These are phyloP conservation scores for Xylariaceae sp. DNA, from an alignment of 2,329 filamentous ascomycete genomes.

Conservation along the genomic window DNA sequence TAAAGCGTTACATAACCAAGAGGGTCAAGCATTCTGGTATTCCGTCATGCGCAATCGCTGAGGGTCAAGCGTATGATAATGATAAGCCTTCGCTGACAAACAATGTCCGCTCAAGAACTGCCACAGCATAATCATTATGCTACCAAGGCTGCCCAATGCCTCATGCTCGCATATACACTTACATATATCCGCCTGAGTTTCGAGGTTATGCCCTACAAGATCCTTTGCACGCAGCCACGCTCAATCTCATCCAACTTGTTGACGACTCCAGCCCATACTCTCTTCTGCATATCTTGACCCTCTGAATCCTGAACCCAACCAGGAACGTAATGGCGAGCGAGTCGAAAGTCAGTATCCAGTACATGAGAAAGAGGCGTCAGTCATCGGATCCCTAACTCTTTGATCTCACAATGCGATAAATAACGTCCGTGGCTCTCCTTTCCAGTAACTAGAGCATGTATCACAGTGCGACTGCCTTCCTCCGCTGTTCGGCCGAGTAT, in stretches of 20 bases:
- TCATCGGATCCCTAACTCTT: not conserved
- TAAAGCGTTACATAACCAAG: constrained; percentile 6
- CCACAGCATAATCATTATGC: too few relatives aligned
- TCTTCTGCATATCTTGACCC: not conserved
- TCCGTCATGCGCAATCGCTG: not conserved
- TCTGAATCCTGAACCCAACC: not conserved
- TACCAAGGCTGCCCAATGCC: too few relatives aligned
- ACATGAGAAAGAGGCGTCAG: not conserved
- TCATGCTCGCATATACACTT: too few relatives aligned
- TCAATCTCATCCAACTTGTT: not conserved
- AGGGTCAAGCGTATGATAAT: not conserved
- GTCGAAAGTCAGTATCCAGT: not conserved
- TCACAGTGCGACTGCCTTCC: constrained; percentile 2
- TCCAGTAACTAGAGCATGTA: not conserved
- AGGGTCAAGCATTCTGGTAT: constrained; percentile 12
- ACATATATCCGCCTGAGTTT: too few relatives aligned
- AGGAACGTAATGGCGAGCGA: not conserved
- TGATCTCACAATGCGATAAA: not conserved
- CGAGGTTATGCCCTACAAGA: too few relatives aligned
- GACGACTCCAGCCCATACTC: not conserved
- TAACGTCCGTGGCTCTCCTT: not conserved
- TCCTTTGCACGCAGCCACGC: not conserved
- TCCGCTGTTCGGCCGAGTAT: not conserved
- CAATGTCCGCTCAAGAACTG: too few relatives aligned
- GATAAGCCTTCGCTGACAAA: too few relatives aligned